Base-by-base conservation (phyloP, 129 eudicot genomes). In the Lactuca sativa region DNA sequence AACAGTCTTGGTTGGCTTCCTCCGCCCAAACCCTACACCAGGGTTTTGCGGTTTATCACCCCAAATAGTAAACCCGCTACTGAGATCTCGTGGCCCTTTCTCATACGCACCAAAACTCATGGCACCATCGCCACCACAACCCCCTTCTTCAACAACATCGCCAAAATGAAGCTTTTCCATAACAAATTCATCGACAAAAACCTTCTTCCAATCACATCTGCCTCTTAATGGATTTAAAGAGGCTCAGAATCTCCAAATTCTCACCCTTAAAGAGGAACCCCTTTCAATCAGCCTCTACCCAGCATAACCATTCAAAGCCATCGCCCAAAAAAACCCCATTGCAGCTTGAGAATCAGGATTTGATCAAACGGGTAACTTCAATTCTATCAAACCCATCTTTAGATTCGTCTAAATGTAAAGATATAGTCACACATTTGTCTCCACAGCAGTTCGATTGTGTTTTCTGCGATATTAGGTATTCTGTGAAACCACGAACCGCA, bases 381-480 rank as follows among this genome's bases (percentile, higher is more conserved):
- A 34, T 88, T 69, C 85, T 91, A 0, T 83, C 90, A 44, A 71
- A 74, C 62, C 81, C 86, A 43, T 72, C 75, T 83, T 65, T 88
- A 11, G 82, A 84, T 82, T 53, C 79, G 2, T 72, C 81, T 11
- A 77, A 84, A 72, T 82, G 87, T 73, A 82, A 76, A 52, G 76
- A 88, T 68, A 64, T 92, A 30, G 36, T 92, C 6, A 32, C 84
- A 55, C 77, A 62, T 69, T 80, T 88, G 59, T 67, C 82, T 17
- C 87, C 91, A n/a, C 76, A 57, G 0, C 81, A 84, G 48, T 88
- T 92, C 59, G 96, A 92, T 76, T 43, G 37, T 3, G n/a, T 88
- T 47, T 84, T 92, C 60, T 73, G 44, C 17, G 77, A 80, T n/a
- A 63, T 82, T 56, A 66, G 83, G 74, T 51, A 9, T 12, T 70